Evolutionary conservation across 495 filamentous ascomycete genomes (phyloP).

Genomic region (Filosporella fistucella): DNA sequence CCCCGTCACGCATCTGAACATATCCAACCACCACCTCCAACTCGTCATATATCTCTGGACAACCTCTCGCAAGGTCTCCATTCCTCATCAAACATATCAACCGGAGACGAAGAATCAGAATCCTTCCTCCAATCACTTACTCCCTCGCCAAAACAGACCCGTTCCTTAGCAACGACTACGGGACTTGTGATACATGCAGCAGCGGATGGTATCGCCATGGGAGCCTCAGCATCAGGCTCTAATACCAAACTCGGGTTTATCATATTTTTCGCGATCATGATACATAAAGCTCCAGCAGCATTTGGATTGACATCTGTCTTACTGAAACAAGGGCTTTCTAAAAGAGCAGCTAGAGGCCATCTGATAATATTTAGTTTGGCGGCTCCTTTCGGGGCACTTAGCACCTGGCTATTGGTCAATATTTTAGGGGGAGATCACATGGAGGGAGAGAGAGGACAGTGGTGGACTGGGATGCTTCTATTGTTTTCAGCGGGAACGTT

Average conservation of each 20-base stretch:
- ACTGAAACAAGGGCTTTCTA: constrained; percentile 82
- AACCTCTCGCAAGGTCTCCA: constrained; percentile 57
- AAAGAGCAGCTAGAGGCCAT: constrained; percentile 78
- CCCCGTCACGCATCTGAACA: constrained; percentile 62
- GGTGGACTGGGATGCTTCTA: constrained; percentile 89
- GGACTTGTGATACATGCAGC: constrained; percentile 95
- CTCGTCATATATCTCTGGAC: constrained; percentile 73
- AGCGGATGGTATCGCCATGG: constrained; percentile 95
- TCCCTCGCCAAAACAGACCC: constrained; percentile 44
- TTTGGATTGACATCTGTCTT: constrained; percentile 90
- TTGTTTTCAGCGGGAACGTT: constrained; percentile 95
- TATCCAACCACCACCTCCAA: constrained; percentile 45
- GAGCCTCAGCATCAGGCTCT: constrained; percentile 72
- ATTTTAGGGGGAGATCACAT: constrained; percentile 51
- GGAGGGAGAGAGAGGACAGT: constrained; percentile 41
- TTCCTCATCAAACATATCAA: constrained; percentile 21
- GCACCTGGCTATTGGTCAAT: constrained; percentile 75
- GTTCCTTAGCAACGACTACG: constrained; percentile 70
- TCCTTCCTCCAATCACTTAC: constrained; percentile 45
- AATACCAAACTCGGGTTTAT: constrained; percentile 75
- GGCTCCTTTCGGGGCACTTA: constrained; percentile 79
- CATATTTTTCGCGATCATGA: constrained; percentile 93
- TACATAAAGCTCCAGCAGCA: constrained; percentile 94
- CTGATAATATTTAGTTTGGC: constrained; percentile 88
- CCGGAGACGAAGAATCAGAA: constrained; percentile 42